Evolutionary conservation across 257 asterid genomes (phyloP).

Genomic region (Leptodermis oblonga): DNA sequence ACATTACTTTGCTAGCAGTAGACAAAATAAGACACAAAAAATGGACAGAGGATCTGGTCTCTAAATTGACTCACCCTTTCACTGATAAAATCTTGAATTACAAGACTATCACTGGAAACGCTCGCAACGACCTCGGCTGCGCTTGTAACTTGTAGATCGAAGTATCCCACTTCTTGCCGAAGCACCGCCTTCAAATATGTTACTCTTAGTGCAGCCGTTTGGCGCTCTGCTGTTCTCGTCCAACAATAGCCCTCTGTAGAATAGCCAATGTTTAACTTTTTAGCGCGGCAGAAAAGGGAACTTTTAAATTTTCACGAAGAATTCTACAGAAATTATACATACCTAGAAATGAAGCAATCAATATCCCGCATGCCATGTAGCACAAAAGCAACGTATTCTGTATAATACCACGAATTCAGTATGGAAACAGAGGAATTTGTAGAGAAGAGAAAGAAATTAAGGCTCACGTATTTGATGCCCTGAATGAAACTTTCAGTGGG

Average conservation of each 20-base stretch:
- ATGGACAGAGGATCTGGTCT: no score
- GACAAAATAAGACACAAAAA: no score
- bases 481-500: slow-evolving; percentile 27
- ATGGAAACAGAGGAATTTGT: neutral
- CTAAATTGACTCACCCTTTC: no score
- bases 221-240: slow-evolving; percentile 3
- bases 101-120: neutral
- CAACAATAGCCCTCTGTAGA: slow-evolving; percentile 1
- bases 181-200: slow-evolving; percentile 1
- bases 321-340: slow-evolving; percentile 62
- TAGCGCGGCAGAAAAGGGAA: neutral
- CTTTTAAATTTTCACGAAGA: no score
- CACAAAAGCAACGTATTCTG: slow-evolving; percentile 77
- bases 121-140: neutral
- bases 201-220: neutral
- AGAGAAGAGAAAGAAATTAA: neutral
- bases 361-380: slow-evolving; percentile 67
- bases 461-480: slow-evolving; percentile 43
- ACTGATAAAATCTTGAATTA: neutral
- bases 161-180: slow-evolving; percentile 1
- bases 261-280: no score
- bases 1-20: no score
- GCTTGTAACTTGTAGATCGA: neutral
- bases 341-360: slow-evolving; percentile 76
- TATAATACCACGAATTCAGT: no score